Base-by-base conservation (phyloP, 345 rosid species). In the Cochlearia excelsa region DNA sequence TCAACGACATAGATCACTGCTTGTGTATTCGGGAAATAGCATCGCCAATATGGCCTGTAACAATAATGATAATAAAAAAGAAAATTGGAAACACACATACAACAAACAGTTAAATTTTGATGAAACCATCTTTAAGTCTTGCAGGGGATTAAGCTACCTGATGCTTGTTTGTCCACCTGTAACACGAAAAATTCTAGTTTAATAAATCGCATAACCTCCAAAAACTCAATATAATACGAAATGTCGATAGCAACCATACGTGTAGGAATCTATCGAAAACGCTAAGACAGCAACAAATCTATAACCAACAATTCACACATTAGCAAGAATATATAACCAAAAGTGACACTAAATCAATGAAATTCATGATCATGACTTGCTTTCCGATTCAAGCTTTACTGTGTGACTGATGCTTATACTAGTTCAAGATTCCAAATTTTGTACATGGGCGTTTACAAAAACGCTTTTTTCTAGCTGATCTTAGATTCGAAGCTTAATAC, bases 31-130 rank as follows among this genome's bases (percentile, higher is more conserved):
- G 82, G 84, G 53, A 79, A 83, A 76, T 81, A 84, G 63, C 86
- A 84, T 68, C 86, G 75, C 89, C 89, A 84, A 58, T 81, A 79
- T 52, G 89, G 86, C 76, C 89, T 83, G 82, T 52, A 55, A 54
- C 46, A 29, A 63, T 8, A 37, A 43, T 39, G 71, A 79, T 29
- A 37, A 57, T 7, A 34, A 26, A 40, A 28, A 2, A 9, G 41
- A 16, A 16, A 16, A 16, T 16, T 16, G 23, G 23, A 16, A 16
- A 16, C 23, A 16, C 23, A 16, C 23, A 16, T 0, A 30, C 41
- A 59, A 33, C 26, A 33, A 10, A 59, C 41, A 43, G 23, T 31
- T 26, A 33, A 42, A 5, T 41, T 46, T 58, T 51, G 53, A 34
- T 50, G 56, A 26, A 28, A 26, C 56, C 63, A 49, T 9, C 5